A percentile compares a stretch with the other conserved stretches of the same genome.
Evolutionary conservation across 139 green algal species (phyloP).

Genomic region (Volvox africanus): DNA sequence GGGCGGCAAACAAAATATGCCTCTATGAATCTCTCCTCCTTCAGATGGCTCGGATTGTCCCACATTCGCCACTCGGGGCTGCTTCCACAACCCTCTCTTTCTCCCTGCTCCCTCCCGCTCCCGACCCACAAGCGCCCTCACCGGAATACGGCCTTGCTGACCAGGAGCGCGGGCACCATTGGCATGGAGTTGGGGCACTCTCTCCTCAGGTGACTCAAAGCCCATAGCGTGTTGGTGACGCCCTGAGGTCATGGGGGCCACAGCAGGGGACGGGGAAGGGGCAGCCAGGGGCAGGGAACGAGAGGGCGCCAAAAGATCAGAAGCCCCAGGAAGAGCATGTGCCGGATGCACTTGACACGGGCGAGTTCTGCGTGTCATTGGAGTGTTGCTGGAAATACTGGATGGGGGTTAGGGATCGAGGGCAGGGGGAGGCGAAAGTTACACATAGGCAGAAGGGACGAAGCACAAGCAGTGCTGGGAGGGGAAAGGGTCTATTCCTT

Average conservation of each 20-base stretch:
- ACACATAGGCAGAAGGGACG: no score
- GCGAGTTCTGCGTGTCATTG: neutral
- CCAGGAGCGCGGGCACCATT: neutral
- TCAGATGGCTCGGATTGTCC: no score
- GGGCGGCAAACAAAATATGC: no score
- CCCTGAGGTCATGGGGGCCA: neutral
- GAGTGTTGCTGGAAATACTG: no score
- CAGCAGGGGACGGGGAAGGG: neutral
- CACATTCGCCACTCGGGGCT: no score
- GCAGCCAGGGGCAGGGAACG: neutral
- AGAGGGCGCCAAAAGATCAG: neutral
- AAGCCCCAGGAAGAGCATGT: neutral
- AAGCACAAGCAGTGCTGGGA: no score
- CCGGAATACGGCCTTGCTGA: constrained; percentile 40
- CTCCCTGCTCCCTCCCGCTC: no score
- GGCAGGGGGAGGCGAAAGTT: neutral
- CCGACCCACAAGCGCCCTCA: neutral
- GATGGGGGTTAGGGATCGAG: neutral
- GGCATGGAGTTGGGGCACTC: constrained; percentile 1
- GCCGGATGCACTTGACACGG: neutral
- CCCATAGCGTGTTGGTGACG: constrained; percentile 38
- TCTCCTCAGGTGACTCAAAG: neutral
- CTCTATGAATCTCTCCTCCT: no score
- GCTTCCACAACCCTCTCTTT: no score
- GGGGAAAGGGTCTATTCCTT: no score